Conservation (phyloP, 495 filamentous ascomycete genomes). For the Aspergillus baeticus region DNA sequence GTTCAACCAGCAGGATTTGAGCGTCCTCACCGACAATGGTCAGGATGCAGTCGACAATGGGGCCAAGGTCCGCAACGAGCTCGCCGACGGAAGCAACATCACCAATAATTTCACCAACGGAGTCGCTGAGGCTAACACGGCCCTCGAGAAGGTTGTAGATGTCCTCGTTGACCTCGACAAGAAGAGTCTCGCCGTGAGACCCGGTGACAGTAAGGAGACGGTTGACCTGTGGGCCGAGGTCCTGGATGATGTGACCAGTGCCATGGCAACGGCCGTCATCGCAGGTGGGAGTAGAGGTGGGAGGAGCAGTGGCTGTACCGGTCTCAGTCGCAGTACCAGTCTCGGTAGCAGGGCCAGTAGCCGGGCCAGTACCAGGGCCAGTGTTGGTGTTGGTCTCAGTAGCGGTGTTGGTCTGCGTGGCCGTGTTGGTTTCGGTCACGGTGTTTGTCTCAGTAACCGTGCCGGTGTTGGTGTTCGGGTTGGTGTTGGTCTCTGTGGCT, state of each 20-base stretch:
- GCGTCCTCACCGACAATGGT: slow-evolving; percentile 24
- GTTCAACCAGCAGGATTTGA: slow-evolving; percentile 19
- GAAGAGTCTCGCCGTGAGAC: slow-evolving; percentile 11
- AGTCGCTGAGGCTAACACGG: slow-evolving; percentile 19
- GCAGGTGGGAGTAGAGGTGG: slow-evolving; percentile 8
- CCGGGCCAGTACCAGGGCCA: not conserved
- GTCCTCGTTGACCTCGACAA: slow-evolving; percentile 20
- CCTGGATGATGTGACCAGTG: slow-evolving; percentile 27
- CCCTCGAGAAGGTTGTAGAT: slow-evolving; percentile 19
- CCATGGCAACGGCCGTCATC: slow-evolving; percentile 19
- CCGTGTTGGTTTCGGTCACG: not conserved
- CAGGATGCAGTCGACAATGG: slow-evolving; percentile 22
- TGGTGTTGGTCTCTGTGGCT: not conserved
- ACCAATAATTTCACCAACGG: slow-evolving; percentile 25
- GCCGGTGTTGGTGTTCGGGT: not conserved
- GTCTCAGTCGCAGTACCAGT: not conserved
- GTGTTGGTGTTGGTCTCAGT: slow-evolving; percentile 15
- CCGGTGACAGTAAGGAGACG: slow-evolving; percentile 20
- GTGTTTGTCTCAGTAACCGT: not conserved
- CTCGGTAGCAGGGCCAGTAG: not conserved
- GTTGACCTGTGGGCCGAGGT: slow-evolving; percentile 26
- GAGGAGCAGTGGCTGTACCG: not conserved
- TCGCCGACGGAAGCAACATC: slow-evolving; percentile 19
- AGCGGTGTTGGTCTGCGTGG: slow-evolving; percentile 1
- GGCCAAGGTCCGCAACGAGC: slow-evolving; percentile 21